Percentiles rank a stretch among this genome's conserved stretches.
Conservation (phyloP, 148 eudicot genomes). For the Camellia granthamiana region DNA sequence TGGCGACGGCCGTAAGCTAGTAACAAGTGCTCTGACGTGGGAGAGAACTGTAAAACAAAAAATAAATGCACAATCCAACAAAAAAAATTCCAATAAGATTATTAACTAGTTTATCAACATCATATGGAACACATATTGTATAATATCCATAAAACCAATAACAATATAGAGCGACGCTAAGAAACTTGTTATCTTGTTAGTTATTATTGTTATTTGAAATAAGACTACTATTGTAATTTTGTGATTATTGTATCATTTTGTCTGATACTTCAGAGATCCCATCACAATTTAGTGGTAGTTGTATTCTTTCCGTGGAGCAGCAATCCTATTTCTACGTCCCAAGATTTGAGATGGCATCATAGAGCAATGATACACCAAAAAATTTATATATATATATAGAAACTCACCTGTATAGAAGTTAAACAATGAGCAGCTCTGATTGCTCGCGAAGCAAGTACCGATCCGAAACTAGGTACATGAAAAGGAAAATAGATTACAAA, state of each 20-base stretch:
- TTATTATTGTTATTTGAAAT: too few relatives aligned
- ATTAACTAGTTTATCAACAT: not conserved
- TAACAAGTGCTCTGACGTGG: slow-evolving; percentile 98
- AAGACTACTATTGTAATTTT: too few relatives aligned
- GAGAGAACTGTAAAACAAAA: slow-evolving; percentile 72
- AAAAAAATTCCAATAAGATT: not conserved
- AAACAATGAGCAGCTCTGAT: slow-evolving; percentile 99
- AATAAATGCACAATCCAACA: not conserved
- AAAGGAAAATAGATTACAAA: slow-evolving; percentile 6
- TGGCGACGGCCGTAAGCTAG: slow-evolving; percentile 99
- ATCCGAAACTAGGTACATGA: slow-evolving; percentile 61
- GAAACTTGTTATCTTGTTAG: not conserved
- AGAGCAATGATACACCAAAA: slow-evolving; percentile 2
- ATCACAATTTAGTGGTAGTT: too few relatives aligned
- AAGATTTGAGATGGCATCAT: not conserved
- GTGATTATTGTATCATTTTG: too few relatives aligned
- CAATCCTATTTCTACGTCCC: not conserved
- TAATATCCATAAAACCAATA: not conserved
- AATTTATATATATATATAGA: not conserved
- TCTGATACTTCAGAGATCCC: too few relatives aligned
- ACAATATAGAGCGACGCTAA: not conserved
- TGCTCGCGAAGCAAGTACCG: slow-evolving; percentile 88
- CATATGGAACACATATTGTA: not conserved
- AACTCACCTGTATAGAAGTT: slow-evolving; percentile 93
- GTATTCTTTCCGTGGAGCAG: not conserved